phyloP scores from a whole-genome alignment of 441 rosid genomes.

The Hura crepitans region DNA sequence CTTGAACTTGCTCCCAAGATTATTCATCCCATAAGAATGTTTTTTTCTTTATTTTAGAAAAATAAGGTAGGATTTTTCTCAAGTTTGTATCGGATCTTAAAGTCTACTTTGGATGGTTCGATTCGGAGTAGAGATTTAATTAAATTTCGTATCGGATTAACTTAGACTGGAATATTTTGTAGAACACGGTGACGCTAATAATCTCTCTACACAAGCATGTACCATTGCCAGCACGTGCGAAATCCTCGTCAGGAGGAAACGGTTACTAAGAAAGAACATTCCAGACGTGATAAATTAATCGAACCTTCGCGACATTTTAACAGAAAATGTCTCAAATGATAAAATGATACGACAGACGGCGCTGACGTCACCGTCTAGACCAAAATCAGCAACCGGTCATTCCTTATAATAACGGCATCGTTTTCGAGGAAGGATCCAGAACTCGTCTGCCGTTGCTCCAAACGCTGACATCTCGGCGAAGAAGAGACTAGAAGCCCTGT shows the following conservation, averaged over 20 bases:
- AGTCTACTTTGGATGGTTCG: no score
- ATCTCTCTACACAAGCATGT: neutral
- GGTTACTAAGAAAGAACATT: conserved; percentile 30
- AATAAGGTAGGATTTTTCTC: no score
- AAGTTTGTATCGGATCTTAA: no score
- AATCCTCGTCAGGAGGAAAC: conserved; percentile 5
- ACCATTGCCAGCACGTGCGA: conserved; percentile 9
- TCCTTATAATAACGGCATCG: conserved; percentile 28
- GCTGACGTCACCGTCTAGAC: conserved; percentile 5
- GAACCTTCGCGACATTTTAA: conserved; percentile 36
- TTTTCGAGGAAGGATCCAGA: conserved; percentile 57
- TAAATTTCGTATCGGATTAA: no score
- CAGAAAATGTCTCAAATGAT: neutral
- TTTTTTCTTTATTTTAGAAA: no score
- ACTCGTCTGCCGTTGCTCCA: conserved; percentile 11
- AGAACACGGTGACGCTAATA: neutral
- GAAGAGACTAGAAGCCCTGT: conserved; percentile 40
- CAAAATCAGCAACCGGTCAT: neutral
- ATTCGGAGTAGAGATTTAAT: no score
- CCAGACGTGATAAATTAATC: conserved; percentile 25
- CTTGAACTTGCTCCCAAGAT: no score
- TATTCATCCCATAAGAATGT: no score
- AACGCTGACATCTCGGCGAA: conserved; percentile 11
- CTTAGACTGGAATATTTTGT: neutral
- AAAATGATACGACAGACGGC: neutral